These are phyloP conservation scores for Glycyrrhiza uralensis DNA, from an alignment of 306 rosid genomes.

Conservation along the genomic window DNA sequence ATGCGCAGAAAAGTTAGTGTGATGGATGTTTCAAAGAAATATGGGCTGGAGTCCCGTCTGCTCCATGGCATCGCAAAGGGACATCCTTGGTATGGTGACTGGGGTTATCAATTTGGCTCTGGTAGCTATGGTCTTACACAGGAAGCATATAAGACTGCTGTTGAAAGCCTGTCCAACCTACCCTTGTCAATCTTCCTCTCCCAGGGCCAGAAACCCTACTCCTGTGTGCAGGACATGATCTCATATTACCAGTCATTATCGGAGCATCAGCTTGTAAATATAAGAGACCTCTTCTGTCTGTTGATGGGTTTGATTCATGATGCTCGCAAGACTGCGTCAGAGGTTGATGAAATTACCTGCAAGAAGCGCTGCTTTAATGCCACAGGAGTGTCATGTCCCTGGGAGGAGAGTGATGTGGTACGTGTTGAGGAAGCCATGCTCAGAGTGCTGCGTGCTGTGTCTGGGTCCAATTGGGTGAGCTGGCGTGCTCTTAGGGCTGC, in stretches of 20 bases:
- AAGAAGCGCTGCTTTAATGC: slow-evolving; percentile 45
- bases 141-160: slow-evolving; percentile 62
- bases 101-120: slow-evolving; percentile 94
- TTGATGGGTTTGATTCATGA: slow-evolving; percentile 59
- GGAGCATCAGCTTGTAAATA: slow-evolving; percentile 55
- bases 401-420: slow-evolving; percentile 60
- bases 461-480: slow-evolving; percentile 82
- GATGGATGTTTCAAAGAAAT: slow-evolving; percentile 98
- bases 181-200: slow-evolving; percentile 62
- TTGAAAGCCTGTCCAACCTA: slow-evolving; percentile 61
- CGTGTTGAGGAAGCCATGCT: slow-evolving; percentile 78
- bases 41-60: slow-evolving; percentile 80
- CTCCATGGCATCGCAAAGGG: slow-evolving; percentile 79
- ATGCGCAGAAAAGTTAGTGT: slow-evolving; percentile 76
- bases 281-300: slow-evolving; percentile 72
- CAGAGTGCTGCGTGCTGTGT: slow-evolving; percentile 87
- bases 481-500: slow-evolving; percentile 81
- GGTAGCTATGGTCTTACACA: slow-evolving; percentile 89
- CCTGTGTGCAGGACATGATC: slow-evolving; percentile 57
- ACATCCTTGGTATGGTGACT: slow-evolving; percentile 87
- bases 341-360: slow-evolving; percentile 42
- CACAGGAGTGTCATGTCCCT: slow-evolving; percentile 46
- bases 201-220: slow-evolving; percentile 42
- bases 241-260: slow-evolving; percentile 68
- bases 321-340: slow-evolving; percentile 50